Evolutionary conservation across 192 early-diverging fungal genomes (phyloP).

Genomic region (Phlyctochytrium planicorne): DNA sequence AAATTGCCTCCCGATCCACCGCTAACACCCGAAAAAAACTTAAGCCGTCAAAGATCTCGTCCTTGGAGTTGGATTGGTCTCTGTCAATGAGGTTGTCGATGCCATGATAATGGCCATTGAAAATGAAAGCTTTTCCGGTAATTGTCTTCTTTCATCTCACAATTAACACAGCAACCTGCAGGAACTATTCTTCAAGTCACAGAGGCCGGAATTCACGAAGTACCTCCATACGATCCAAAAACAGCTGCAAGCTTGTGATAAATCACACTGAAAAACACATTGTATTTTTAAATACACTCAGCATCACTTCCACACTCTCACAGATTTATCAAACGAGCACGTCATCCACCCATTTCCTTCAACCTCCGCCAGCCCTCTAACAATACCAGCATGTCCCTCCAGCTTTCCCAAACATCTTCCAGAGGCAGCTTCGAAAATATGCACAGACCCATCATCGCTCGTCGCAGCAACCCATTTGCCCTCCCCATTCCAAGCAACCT

Average conservation of each 20-base stretch:
- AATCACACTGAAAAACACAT: not conserved
- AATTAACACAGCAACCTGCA: no score
- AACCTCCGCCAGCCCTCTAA: constrained; percentile 41
- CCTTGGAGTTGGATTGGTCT: not conserved
- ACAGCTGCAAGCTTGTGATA: not conserved
- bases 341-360: not conserved
- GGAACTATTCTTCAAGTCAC: not conserved
- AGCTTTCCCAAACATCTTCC: constrained; percentile 49
- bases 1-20: no score
- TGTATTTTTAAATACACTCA: not conserved
- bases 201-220: not conserved
- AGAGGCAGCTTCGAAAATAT: constrained; percentile 49
- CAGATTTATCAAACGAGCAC: constrained; percentile 4
- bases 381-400: constrained; percentile 55
- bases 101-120: not conserved
- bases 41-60: not conserved
- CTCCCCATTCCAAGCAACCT: constrained; percentile 58
- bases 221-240: no score
- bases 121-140: not conserved
- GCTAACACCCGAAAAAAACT: no score
- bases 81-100: not conserved
- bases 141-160: no score
- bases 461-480: constrained; percentile 66
- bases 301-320: constrained; percentile 3
- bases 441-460: constrained; percentile 59